Evolutionary conservation across 768 basidiomycete genomes (phyloP), one percentile per base, ranked within the genome.

Genomic region (Phanerochaete carnosa): DNA sequence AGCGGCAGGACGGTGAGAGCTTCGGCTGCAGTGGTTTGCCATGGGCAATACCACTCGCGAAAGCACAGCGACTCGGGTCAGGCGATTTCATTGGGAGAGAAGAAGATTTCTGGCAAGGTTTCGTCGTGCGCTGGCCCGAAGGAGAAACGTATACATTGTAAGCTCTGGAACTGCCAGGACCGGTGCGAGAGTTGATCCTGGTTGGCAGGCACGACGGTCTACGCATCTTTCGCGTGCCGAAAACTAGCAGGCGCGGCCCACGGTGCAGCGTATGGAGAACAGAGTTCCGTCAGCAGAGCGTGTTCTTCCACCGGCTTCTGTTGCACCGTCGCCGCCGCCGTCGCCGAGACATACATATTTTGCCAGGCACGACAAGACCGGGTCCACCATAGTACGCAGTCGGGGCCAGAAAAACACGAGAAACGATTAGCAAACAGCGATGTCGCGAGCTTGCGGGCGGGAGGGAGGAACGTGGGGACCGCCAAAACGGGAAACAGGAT

Each of bases 261-360:
- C 32, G 51, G 51, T 52, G 47, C 51, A 29, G 51, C 49, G 49
- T 50, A 50, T 53, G 29, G 30, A 30, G 47, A 58, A 50, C 47
- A 58, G 57, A 58, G 57, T 58, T 58, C 57, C 51, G 57, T 58
- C 57, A 39, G 19, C 43, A 19, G n/a, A 12, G 43, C 13, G 30
- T 54, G 32, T 9, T 54, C 26, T 50, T 50, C 49, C 29, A 16
- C 49, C n/a, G n/a, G n/a, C n/a, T n/a, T n/a, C n/a, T n/a, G n/a
- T n/a, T n/a, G n/a, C n/a, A n/a, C n/a, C n/a, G n/a, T n/a, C n/a
- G n/a, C n/a, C n/a, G n/a, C n/a, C n/a, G n/a, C n/a, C n/a, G n/a
- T n/a, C n/a, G n/a, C n/a, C n/a, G n/a, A n/a, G n/a, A n/a, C n/a
- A n/a, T n/a, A n/a, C n/a, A n/a, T n/a, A n/a, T n/a, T n/a, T n/a